Base-by-base conservation (phyloP, 129 eudicot genomes). In the Mikania micrantha region DNA sequence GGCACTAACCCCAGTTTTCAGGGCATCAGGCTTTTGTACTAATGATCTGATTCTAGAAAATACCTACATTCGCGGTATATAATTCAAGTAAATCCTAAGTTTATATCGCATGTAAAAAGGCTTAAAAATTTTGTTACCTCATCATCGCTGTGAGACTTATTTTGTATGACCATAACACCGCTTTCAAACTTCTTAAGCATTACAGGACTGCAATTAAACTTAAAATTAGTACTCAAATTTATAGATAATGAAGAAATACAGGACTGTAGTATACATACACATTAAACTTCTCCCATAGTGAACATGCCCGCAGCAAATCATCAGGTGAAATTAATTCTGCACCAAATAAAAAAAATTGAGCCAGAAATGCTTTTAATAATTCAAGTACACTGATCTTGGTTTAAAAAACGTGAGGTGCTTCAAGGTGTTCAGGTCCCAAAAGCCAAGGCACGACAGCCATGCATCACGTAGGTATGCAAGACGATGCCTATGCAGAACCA, bases 151-250 rank as follows among this genome's bases (percentile, higher is more conserved):
- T 89, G 90, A 27, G 90, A 79, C 76, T 87, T 94, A 62, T 80
- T 87, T 76, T 87, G 99, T 78, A 94, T 84, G 65, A 94, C 97
- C 97, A 86, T 86, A 54, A 94, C 99, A 34, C 99, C 99, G 20
- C 99, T 94, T 81, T 94, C 99, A 81, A 94, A 94, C 78, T 86
- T 94, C 77, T 95, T 84, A 29, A 89, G 93, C 93, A 89, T 89
- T 44, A 94, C 90, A 9, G 96, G 87, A 59, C 97, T 91, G 86
- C 63, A 21, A 36, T 45, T 29, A 53, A 8, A 41, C 34, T 28
- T 9, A 29, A n/a, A 10, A 27, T 15, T n/a, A 36, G 29, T 38
- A 53, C 50, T 24, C 4, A 3, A 40, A 60, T 41, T 64, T 17
- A 34, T 7, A 35, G 19, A 74, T 5, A 32, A 53, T 8, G 7